Evolutionary conservation across 768 basidiomycete genomes (phyloP).

Genomic region (Cyclocybe aegerita): DNA sequence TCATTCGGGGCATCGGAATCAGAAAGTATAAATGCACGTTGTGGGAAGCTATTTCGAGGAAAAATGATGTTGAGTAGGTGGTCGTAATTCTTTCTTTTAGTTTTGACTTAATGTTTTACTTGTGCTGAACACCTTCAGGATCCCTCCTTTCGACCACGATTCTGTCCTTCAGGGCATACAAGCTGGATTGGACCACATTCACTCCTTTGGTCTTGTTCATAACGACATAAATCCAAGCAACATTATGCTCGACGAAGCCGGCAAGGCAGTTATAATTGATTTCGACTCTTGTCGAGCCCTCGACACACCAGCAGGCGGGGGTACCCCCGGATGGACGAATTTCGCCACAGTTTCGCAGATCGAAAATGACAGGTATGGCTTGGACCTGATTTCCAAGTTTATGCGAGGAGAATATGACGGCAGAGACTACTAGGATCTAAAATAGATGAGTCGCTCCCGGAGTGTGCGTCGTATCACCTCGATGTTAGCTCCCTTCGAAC

Average conservation of each 20-base stretch:
- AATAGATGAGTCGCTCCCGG: too few species aligned
- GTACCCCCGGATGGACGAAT: constrained; percentile 15
- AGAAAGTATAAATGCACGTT: constrained; percentile 11
- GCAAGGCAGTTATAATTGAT: constrained; percentile 22
- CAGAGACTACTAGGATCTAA: background rate
- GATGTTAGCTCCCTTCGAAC: too few species aligned
- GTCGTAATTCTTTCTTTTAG: constrained; percentile 1
- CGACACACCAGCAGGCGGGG: constrained; percentile 10
- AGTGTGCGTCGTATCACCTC: too few species aligned
- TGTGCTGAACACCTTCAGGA: background rate
- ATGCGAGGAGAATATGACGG: constrained; percentile 10
- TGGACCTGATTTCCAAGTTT: constrained; percentile 8
- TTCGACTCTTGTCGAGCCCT: constrained; percentile 19
- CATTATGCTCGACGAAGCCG: constrained; percentile 22
- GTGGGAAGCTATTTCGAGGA: constrained; percentile 6
- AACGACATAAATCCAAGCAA: constrained; percentile 25
- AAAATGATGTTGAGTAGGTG: constrained; percentile 8
- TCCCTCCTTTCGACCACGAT: constrained; percentile 10
- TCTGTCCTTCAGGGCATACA: constrained; percentile 11
- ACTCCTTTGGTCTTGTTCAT: constrained; percentile 22
- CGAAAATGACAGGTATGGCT: constrained; percentile 13
- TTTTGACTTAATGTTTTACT: background rate
- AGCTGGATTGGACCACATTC: constrained; percentile 18
- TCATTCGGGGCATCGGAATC: constrained; percentile 15
- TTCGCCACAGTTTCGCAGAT: constrained; percentile 7